These are phyloP conservation scores for Hygrophoropsis aurantiaca DNA, from an alignment of 768 basidiomycete genomes.

Conservation along the genomic window DNA sequence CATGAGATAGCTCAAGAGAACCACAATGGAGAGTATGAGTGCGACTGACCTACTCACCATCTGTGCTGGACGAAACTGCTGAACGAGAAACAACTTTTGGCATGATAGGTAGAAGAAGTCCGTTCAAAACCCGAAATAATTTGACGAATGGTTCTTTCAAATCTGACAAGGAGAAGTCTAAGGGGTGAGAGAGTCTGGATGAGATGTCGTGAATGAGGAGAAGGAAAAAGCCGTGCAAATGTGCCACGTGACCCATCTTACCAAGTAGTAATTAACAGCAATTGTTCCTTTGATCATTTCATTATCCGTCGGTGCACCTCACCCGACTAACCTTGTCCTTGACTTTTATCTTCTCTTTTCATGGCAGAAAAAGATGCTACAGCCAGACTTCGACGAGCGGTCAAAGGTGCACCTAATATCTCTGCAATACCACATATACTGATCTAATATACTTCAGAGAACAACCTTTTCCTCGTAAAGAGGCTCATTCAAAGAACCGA, in stretches of 20 bases:
- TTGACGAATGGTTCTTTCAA: constrained; percentile 3
- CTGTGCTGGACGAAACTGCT: constrained; percentile 84
- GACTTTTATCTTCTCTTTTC: constrained; percentile 21
- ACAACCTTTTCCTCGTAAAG: constrained; percentile 91
- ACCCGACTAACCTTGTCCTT: constrained; percentile 16
- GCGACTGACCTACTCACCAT: constrained; percentile 49
- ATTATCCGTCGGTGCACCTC: constrained; percentile 15
- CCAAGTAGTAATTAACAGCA: constrained; percentile 13
- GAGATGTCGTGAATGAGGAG: constrained; percentile 3
- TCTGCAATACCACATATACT: constrained; percentile 6
- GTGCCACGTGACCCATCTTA: constrained; percentile 25
- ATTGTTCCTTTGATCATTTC: constrained; percentile 21
- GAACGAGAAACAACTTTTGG: constrained; percentile 92
- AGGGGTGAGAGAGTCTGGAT: constrained; percentile 3
- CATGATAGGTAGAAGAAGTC: constrained; percentile 46
- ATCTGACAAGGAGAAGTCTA: constrained; percentile 5
- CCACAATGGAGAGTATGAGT: background rate
- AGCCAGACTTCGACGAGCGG: constrained; percentile 72
- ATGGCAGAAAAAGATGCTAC: constrained; percentile 87
- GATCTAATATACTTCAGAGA: constrained; percentile 58
- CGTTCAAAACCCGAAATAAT: no score
- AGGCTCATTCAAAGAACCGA: constrained; percentile 84
- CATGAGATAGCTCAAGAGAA: constrained; percentile 11
- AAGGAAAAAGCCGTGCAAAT: constrained; percentile 6
- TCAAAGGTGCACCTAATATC: constrained; percentile 55